Conservation (phyloP, 768 basidiomycete genomes). For the Xerocomellus dryophilus region DNA sequence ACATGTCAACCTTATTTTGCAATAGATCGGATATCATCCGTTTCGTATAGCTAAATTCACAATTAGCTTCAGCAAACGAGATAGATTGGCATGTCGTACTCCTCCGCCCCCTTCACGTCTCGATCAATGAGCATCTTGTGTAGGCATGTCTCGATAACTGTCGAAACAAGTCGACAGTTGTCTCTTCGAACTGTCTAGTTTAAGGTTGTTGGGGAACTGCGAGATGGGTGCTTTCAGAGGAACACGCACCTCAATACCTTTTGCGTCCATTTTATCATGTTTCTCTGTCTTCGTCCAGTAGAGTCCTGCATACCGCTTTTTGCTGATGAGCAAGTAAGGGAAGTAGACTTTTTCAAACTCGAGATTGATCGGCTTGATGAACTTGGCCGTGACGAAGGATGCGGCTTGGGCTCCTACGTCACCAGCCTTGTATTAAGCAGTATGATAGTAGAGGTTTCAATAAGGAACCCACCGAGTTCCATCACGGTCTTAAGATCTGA, state of each 20-base stretch:
- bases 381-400: constrained; percentile 83
- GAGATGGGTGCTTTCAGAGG: background rate
- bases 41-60: constrained; percentile 76
- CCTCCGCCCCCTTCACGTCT: constrained; percentile 90
- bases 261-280: constrained; percentile 99
- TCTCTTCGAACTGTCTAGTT: constrained; percentile 92
- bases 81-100: constrained; percentile 47
- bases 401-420: constrained; percentile 85
- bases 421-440: background rate
- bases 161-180: constrained; percentile 97
- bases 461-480: constrained; percentile 65
- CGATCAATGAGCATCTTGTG: constrained; percentile 97
- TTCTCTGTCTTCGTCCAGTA: constrained; percentile 97
- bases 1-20: constrained; percentile 98
- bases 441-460: background rate
- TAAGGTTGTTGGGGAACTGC: background rate
- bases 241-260: constrained; percentile 88
- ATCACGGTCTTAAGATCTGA: constrained; percentile 84
- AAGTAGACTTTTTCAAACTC: constrained; percentile 99
- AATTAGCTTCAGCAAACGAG: constrained; percentile 15
- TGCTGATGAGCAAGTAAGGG: constrained; percentile 96
- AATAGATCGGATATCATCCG: constrained; percentile 89
- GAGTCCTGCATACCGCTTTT: constrained; percentile 96
- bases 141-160: constrained; percentile 95
- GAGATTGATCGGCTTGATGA: constrained; percentile 94